Evolutionary conservation across 164 flowering plant genomes (phyloP), one percentile per base, ranked within the genome.

Genomic region (Annona cherimola): DNA sequence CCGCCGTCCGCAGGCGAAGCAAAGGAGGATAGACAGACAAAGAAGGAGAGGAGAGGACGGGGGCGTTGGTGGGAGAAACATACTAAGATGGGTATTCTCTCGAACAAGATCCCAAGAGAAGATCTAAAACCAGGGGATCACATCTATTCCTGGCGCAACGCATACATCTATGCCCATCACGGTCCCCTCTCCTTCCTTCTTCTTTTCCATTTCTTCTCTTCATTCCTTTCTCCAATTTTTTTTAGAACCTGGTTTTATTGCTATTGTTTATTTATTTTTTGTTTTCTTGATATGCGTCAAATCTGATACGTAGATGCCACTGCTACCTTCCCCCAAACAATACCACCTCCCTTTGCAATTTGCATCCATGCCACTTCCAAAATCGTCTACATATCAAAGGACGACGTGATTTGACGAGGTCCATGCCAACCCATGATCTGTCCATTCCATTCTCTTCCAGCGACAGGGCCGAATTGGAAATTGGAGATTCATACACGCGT

Each of bases 111-210:
- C 14, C 39, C 39, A 5, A 77, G 71, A 71, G 86, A 82, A 6
- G 72, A 78, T 4, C 76, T 88, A 1, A 84, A 84, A 73, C 81
- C 86, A 2, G 92, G 90, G 0, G 92, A 88, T 80, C 92, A 86
- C 77, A 84, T 88, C 69, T 88, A 86, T 68, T 86, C 92, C 1
- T 88, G 92, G 92, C 75, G 90, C 20, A 73, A 67, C 46, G 86
- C 86, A 57, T 85, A 85, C 78, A 44, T 86, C 73, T 88, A 86
- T 63, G 83, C 90, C 7, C 92, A 86, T 75, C 92, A 88, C 77
- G 90, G 90, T 80, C 18, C 61, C 1, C 41, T 14, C 42, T 76
- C 2, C 4, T 4, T 18, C 44, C 39, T 46, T 6, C 42, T 3
- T 9, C 68, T 54, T 66, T 18, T 18, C 14, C 45, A 4, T 41